These are phyloP conservation scores for Gossypium ekmanianum DNA, from an alignment of 345 rosid species.

Conservation along the genomic window DNA sequence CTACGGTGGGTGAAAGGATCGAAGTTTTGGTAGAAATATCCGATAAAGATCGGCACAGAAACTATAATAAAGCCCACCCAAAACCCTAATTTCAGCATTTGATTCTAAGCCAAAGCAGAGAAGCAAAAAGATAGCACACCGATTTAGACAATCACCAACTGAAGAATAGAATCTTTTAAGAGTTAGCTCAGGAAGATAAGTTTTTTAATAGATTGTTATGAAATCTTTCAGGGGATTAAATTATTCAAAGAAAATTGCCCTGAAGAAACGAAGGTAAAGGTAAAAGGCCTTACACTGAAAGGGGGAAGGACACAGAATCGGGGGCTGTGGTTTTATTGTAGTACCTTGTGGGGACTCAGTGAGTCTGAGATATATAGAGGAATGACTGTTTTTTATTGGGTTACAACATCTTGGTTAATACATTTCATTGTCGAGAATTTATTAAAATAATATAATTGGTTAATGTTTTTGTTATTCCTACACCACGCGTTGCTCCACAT, in stretches of 20 bases:
- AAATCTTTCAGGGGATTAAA: not conserved
- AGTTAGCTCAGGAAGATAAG: not conserved
- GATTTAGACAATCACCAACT: slow-evolving; percentile 41
- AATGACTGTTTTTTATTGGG: no score
- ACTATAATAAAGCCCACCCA: slow-evolving; percentile 31
- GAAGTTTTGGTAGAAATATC: not conserved
- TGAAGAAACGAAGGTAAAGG: not conserved
- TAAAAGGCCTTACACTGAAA: no score
- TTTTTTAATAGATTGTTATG: not conserved
- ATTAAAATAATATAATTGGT: no score
- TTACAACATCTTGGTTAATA: no score
- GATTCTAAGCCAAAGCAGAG: slow-evolving; percentile 9
- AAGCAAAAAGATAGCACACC: slow-evolving; percentile 40
- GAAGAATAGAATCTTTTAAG: slow-evolving; percentile 40
- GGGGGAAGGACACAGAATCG: not conserved
- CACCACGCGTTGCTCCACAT: no score
- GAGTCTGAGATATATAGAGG: no score
- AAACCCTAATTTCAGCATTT: slow-evolving; percentile 26
- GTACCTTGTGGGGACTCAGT: not conserved
- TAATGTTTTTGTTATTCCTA: no score
- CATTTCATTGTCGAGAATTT: no score
- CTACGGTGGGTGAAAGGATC: not conserved
- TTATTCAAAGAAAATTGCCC: not conserved
- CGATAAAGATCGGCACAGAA: slow-evolving; percentile 28
- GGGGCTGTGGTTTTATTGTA: not conserved